These are phyloP conservation scores for Didymella arachidicola DNA, from an alignment of 2,329 filamentous ascomycete species.

Conservation along the genomic window DNA sequence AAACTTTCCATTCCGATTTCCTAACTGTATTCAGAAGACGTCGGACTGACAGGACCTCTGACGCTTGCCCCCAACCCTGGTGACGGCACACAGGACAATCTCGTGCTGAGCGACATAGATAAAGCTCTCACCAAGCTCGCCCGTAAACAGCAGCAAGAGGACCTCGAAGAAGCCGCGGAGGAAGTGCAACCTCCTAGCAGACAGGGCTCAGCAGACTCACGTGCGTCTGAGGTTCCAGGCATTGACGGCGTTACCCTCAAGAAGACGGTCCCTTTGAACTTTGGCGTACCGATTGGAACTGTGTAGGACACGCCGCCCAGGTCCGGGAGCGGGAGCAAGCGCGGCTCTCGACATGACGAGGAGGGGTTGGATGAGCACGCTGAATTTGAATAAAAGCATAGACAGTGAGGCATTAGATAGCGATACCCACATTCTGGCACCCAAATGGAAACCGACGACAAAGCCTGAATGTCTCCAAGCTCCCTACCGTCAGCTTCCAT, in stretches of 20 bases:
- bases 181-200: conserved; percentile 33
- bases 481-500: too few species aligned
- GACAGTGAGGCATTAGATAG: conserved; percentile 9
- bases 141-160: conserved; percentile 26
- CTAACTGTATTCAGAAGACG: conserved; percentile 22
- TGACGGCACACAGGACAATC: conserved; percentile 42
- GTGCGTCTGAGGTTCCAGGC: conserved; percentile 29
- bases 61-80: conserved; percentile 44
- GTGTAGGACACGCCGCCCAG: conserved; percentile 22
- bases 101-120: conserved; percentile 40
- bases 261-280: conserved; percentile 43
- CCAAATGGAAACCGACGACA: too few species aligned
- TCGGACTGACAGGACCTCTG: conserved; percentile 41
- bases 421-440: conserved; percentile 12
- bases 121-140: conserved; percentile 37
- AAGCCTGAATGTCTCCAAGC: too few species aligned
- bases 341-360: background rate
- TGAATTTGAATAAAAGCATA: conserved; percentile 9
- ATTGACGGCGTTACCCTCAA: conserved; percentile 49
- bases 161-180: conserved; percentile 21
- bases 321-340: conserved; percentile 4
- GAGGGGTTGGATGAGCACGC: background rate
- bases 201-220: conserved; percentile 33
- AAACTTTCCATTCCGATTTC: too few species aligned
- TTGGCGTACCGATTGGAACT: conserved; percentile 47